Evolutionary conservation across 2,329 filamentous ascomycete genomes (phyloP), one percentile per base, ranked within the genome.

Genomic region (Penicillium sp.): DNA sequence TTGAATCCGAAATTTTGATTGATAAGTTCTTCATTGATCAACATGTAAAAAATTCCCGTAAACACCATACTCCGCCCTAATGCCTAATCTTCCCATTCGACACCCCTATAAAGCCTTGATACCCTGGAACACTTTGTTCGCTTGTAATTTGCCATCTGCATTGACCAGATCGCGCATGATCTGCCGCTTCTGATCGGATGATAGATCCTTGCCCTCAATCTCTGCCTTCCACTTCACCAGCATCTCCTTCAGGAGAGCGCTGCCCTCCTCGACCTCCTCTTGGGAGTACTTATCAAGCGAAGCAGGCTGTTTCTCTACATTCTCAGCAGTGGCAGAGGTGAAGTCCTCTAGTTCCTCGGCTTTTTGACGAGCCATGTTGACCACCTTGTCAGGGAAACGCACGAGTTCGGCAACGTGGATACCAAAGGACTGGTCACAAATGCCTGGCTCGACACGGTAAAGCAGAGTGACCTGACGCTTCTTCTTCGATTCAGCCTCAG

Each of bases 351-450:
- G 82, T 80, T 99, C 95, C 73, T 97, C 94, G 0, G 94, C 94
- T 79, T 99, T 99, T 65, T 94, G 85, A 77, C 96, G 96, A n/a
- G 94, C 94, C 95, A 99, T 99, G 61, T 92, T 91, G 57, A 99
- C 89, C 15, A 99, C 95, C 77, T 99, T 99, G 65, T 91, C 88
- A 0, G 94, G 94, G 77, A 99, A 99, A 43, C 92, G 86, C 20
- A 99, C 94, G 6, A 99, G 83, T 77, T 99, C 94, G 1, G 94
- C 94, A 14, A 99, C 95, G 75, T 99, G 94, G 66, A 99, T 99
- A 66, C 94, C 94, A 73, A 99, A 99, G 55, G 89, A 94, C 77
- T 99, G 94, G 73, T 99, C 94, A 70, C 92, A 97, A 65, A 99
- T 89, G 47, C 94, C 94, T 0, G 90, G 90, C 69, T 96, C 90